phyloP scores from a whole-genome alignment of 441 rosid species.

The Aleurites moluccanus region DNA sequence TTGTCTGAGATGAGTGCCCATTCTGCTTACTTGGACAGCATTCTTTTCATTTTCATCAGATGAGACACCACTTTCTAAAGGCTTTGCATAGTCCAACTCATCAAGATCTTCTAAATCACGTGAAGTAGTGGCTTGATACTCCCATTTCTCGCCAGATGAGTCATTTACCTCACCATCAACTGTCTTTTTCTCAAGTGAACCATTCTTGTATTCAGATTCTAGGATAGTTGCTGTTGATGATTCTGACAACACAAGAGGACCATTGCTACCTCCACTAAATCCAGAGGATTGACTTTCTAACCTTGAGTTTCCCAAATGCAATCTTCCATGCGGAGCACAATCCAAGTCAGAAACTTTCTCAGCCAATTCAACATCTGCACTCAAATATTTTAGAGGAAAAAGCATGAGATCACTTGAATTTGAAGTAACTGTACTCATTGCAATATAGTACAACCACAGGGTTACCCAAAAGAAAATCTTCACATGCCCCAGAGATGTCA shows the following conservation, averaged over 20 bases:
- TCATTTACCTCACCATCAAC: constrained; percentile 25
- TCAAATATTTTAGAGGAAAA: not conserved
- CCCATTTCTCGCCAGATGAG: constrained; percentile 28
- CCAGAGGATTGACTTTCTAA: constrained; percentile 76
- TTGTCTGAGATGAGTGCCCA: constrained; percentile 24
- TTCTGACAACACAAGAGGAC: constrained; percentile 49
- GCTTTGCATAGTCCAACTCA: constrained; percentile 47
- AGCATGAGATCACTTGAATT: not conserved
- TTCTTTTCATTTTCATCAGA: constrained; percentile 44
- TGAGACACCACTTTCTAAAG: constrained; percentile 41
- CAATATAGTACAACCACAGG: constrained; percentile 16
- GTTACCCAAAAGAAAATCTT: constrained; percentile 59
- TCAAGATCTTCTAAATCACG: constrained; percentile 29
- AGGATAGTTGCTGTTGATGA: constrained; percentile 44
- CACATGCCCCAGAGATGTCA: constrained; percentile 49
- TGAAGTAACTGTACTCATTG: not conserved
- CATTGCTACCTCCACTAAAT: constrained; percentile 52
- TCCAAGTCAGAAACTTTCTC: constrained; percentile 47
- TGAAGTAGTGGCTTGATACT: constrained; percentile 24
- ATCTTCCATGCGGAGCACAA: constrained; percentile 35
- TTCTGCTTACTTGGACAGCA: constrained; percentile 30
- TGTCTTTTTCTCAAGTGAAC: constrained; percentile 32
- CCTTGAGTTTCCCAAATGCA: constrained; percentile 42
- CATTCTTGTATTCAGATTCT: constrained; percentile 41
- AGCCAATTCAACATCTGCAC: constrained; percentile 61